Base-by-base conservation (phyloP, 2,329 filamentous ascomycete genomes). In the Aspergillus pseudotamarii region DNA sequence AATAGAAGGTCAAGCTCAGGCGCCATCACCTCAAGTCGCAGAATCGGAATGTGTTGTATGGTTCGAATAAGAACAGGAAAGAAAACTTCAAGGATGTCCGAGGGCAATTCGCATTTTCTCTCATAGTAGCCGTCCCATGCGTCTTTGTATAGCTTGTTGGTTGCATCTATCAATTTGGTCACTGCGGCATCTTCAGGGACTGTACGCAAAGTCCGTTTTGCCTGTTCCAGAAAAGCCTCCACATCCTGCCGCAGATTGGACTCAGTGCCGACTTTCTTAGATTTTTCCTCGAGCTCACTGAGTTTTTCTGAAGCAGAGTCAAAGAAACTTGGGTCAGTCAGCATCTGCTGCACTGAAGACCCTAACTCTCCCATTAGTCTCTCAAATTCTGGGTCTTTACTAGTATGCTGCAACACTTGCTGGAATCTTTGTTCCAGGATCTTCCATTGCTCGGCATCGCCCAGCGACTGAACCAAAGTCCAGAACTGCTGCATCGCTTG, bases 11-110 rank as follows among this genome's bases (percentile, higher is more conserved):
- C 94, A 60, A 96, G 84, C 38, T 91, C 88, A 0, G 93, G 94
- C 4, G 90, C 91, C 0, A 92, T 91, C 6, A 97, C 83, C 76
- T 97, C 94, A n/a, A 97, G 79, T 5, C 94, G 89, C 0, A 94
- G 94, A 58, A 98, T 95, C 0, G 94, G 94, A 4, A 98, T 81
- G 77, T 93, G 93, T 75, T 97, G 93, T 36, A 98, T 84, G 2
- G 88, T 87, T 68, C 92, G 85, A 62, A 97, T 86, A 4, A 93
- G 72, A 14, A 93, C 80, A 0, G 94, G 94, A 6, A 95, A 83
- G 73, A 97, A 94, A 14, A 94, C 88, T 63, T 94, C 90, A 68
- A 93, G 84, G 3, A 88, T 81, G 74, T 98, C 94, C 2, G 88
- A 84, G 4, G 95, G 79, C 1, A 98, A 83, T 32, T 93, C 90